Evolutionary conservation across 2,329 filamentous ascomycete genomes (phyloP).

Genomic region (Botryotinia narcissicola): DNA sequence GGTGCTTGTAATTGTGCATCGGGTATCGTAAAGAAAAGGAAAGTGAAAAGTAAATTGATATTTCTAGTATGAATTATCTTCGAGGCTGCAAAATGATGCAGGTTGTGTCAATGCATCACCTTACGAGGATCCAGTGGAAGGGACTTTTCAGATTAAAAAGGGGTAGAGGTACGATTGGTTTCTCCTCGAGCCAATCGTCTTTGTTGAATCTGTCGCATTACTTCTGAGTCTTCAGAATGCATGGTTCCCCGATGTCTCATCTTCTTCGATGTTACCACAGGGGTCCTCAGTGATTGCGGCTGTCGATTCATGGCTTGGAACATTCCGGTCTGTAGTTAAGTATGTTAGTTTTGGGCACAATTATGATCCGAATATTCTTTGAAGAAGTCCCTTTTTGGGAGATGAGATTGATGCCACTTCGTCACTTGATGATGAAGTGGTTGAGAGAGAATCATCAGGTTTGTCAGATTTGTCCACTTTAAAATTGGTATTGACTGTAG

Average conservation of each 20-base stretch:
- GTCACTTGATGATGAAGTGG: constrained; percentile 17
- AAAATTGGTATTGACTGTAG: not conserved
- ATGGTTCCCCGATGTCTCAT: not conserved
- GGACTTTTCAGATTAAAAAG: not conserved
- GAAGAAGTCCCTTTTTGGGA: not conserved
- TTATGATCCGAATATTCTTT: not conserved
- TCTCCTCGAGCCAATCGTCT: not conserved
- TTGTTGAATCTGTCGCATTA: not conserved
- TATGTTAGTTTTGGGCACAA: constrained; percentile 17
- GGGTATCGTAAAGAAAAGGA: not conserved
- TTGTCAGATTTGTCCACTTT: constrained; percentile 9
- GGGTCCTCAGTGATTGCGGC: constrained; percentile 14
- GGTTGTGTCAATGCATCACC: not conserved
- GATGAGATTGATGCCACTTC: not conserved
- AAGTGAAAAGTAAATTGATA: not conserved
- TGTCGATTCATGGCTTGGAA: constrained; percentile 15
- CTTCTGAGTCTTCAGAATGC: not conserved
- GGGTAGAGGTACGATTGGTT: not conserved
- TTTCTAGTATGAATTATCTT: not conserved
- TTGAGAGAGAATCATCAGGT: not conserved
- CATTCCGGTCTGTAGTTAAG: constrained; percentile 11
- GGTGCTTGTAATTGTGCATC: not conserved
- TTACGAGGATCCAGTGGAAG: not conserved
- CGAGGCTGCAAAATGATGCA: not conserved
- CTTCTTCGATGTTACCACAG: not conserved